Conservation (phyloP, 805 yeast species). For the Yamadazyma takamatsuzukensis region DNA sequence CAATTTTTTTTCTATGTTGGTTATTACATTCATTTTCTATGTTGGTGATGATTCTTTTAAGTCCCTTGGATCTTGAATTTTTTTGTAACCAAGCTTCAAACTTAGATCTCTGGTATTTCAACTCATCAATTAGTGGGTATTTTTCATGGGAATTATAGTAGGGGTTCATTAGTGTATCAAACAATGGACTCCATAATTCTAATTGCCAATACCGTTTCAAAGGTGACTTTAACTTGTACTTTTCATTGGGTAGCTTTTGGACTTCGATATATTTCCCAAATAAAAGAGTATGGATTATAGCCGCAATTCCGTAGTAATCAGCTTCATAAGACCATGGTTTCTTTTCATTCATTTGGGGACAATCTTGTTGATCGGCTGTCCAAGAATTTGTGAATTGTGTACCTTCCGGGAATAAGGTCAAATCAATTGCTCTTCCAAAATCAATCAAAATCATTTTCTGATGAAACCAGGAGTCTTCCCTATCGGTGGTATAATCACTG, state of each 20-base stretch:
- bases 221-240: constrained; percentile 36
- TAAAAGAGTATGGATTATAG: constrained; percentile 65
- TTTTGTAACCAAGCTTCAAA: constrained; percentile 42
- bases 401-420: constrained; percentile 46
- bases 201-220: constrained; percentile 76
- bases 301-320: constrained; percentile 82
- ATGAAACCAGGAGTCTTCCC: constrained; percentile 43
- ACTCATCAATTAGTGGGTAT: constrained; percentile 39
- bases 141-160: constrained; percentile 18
- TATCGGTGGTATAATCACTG: constrained; percentile 14
- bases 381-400: constrained; percentile 58
- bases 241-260: constrained; percentile 17
- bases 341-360: constrained; percentile 61
- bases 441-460: constrained; percentile 68
- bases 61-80: constrained; percentile 5
- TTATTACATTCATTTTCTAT: constrained; percentile 8
- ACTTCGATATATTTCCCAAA: constrained; percentile 64
- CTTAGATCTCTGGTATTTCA: constrained; percentile 29
- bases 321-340: constrained; percentile 73
- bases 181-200: constrained; percentile 66
- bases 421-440: constrained; percentile 77
- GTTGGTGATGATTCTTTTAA: constrained; percentile 9
- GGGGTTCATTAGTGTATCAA: constrained; percentile 63
- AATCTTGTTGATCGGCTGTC: constrained; percentile 64
- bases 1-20: no score